Conservation (phyloP, 2,329 filamentous ascomycete species). For the Neonectria faginata region DNA sequence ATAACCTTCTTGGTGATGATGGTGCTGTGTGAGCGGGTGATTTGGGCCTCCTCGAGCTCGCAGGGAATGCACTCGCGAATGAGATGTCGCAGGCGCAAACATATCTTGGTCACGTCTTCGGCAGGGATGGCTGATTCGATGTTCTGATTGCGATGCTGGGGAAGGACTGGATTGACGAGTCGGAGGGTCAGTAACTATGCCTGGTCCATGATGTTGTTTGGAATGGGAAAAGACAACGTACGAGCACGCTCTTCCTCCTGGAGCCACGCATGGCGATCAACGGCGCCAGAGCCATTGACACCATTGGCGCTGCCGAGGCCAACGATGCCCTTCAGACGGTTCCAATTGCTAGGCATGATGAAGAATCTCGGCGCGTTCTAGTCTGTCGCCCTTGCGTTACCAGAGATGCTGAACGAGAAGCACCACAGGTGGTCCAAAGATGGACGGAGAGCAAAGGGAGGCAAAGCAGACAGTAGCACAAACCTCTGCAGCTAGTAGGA, state of each 20-base stretch:
- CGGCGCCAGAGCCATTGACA: constrained; percentile 35
- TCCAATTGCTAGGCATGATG: constrained; percentile 45
- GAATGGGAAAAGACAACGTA: constrained; percentile 46
- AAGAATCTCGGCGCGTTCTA: constrained; percentile 16
- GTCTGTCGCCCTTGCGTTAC: neutral
- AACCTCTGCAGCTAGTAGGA: neutral
- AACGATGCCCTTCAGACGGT: constrained; percentile 48
- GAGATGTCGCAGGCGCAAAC: constrained; percentile 88
- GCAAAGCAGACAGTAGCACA: neutral
- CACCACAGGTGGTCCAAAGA: neutral
- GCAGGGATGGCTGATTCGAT: constrained; percentile 77
- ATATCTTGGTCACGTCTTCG: constrained; percentile 87
- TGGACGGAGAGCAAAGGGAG: neutral
- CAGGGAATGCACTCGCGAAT: constrained; percentile 91
- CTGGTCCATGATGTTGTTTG: too few species aligned
- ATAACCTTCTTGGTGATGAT: constrained; percentile 87
- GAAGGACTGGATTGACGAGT: constrained; percentile 66
- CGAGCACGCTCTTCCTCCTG: constrained; percentile 59
- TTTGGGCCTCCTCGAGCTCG: constrained; percentile 80
- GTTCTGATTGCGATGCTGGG: constrained; percentile 67
- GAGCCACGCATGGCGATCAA: constrained; percentile 50
- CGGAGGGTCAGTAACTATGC: constrained; percentile 4
- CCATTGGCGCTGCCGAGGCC: constrained; percentile 38
- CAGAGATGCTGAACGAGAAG: neutral
- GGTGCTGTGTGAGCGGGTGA: constrained; percentile 85